Conservation (phyloP, 441 rosid genomes). For the Omphalea diandra region DNA sequence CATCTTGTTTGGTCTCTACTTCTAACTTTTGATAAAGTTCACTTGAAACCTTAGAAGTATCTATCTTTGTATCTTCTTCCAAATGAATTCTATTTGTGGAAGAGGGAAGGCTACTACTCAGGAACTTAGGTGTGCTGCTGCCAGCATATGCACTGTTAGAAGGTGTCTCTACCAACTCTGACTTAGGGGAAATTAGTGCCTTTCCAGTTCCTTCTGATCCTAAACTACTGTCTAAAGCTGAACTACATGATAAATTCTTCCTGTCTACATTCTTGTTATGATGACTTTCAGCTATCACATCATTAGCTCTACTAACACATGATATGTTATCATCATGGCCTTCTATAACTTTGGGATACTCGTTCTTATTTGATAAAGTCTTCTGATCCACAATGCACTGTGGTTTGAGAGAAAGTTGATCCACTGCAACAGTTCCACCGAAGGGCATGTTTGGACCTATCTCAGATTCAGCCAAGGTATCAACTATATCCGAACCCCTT, state of each 20-base stretch:
- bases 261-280: slow-evolving; percentile 35
- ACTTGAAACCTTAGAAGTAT: slow-evolving; percentile 29
- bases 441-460: slow-evolving; percentile 33
- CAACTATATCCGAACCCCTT: slow-evolving; percentile 43
- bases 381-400: slow-evolving; percentile 29
- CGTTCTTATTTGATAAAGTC: slow-evolving; percentile 32
- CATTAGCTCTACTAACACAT: slow-evolving; percentile 44
- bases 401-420: slow-evolving; percentile 35
- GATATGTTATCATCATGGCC: slow-evolving; percentile 59
- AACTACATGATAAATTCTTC: slow-evolving; percentile 42
- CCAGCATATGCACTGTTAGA: slow-evolving; percentile 35
- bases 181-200: slow-evolving; percentile 34
- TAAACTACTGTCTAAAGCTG: slow-evolving; percentile 50
- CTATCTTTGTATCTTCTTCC: slow-evolving; percentile 26
- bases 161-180: slow-evolving; percentile 35
- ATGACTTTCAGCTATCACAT: slow-evolving; percentile 30
- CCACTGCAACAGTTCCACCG: slow-evolving; percentile 33
- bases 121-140: slow-evolving; percentile 34
- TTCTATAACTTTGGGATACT: slow-evolving; percentile 47
- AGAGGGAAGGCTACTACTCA: slow-evolving; percentile 16
- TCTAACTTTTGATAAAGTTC: slow-evolving; percentile 34
- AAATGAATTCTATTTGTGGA: slow-evolving; percentile 17
- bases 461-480: slow-evolving; percentile 41
- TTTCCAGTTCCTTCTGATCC: slow-evolving; percentile 37
- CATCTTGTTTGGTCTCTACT: slow-evolving; percentile 36